Percentiles rank a stretch among this genome's conserved stretches.
These are phyloP conservation scores for Lathyrus oleraceus DNA, from an alignment of 306 rosid species.

Conservation along the genomic window DNA sequence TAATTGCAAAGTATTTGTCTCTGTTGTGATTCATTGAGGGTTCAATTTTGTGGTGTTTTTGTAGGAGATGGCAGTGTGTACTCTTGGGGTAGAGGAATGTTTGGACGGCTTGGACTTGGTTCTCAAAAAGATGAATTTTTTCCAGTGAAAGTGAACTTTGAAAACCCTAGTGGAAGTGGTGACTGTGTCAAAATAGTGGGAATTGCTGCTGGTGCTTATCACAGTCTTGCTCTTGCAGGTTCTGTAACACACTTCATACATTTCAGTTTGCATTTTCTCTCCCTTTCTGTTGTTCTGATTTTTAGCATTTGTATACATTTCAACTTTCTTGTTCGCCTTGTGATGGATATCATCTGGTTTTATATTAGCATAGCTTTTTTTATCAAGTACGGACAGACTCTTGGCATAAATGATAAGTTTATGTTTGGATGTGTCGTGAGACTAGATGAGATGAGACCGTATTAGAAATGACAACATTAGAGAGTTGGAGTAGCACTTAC, in stretches of 20 bases:
- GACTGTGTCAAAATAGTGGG: conserved; percentile 52
- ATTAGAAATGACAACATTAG: too few relatives aligned
- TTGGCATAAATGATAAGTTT: too few relatives aligned
- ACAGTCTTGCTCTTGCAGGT: conserved; percentile 88
- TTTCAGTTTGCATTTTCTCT: conserved; percentile 15
- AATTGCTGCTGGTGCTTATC: conserved; percentile 92
- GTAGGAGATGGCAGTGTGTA: conserved; percentile 74
- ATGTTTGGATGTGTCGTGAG: too few relatives aligned
- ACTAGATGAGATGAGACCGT: too few relatives aligned
- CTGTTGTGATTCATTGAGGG: neutral
- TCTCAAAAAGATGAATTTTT: conserved; percentile 59
- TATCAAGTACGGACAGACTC: neutral
- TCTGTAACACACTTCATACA: neutral
- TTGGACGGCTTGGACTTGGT: conserved; percentile 82
- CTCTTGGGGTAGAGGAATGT: conserved; percentile 94
- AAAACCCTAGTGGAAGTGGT: conserved; percentile 31
- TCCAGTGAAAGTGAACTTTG: conserved; percentile 62
- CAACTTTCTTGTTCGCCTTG: neutral
- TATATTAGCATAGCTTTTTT: neutral
- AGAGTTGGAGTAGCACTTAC: too few relatives aligned
- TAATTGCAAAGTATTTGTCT: neutral
- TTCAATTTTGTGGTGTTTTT: neutral
- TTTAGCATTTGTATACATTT: neutral
- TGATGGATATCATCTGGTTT: neutral
- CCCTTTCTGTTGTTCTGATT: neutral